Evolutionary conservation across 2,329 filamentous ascomycete species (phyloP).

Genomic region (Aspergillus neotritici): DNA sequence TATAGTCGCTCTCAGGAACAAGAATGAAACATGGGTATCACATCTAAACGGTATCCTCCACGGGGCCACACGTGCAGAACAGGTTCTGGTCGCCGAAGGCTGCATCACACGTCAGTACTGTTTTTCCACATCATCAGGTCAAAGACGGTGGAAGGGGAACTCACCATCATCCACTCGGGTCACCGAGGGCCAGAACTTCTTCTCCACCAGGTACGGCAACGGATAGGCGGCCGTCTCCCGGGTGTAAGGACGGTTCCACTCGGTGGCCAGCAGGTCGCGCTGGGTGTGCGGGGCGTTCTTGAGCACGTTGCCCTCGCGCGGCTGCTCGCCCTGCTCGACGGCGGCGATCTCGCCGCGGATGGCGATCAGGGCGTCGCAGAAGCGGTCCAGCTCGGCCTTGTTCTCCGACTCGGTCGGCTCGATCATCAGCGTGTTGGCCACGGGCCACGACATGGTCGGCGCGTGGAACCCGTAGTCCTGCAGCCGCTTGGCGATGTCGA

Average conservation of each 20-base stretch:
- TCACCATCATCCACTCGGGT: slow-evolving; percentile 81
- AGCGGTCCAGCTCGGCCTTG: slow-evolving; percentile 87
- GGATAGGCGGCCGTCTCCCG: slow-evolving; percentile 84
- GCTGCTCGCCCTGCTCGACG: slow-evolving; percentile 71
- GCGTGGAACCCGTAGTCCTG: slow-evolving; percentile 98
- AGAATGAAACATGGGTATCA: slow-evolving; percentile 33
- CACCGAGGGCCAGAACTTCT: slow-evolving; percentile 96
- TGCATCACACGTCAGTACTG: slow-evolving; percentile 36
- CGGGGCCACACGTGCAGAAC: slow-evolving; percentile 89
- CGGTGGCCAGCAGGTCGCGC: slow-evolving; percentile 66
- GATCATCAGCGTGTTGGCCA: slow-evolving; percentile 94
- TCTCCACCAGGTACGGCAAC: slow-evolving; percentile 73
- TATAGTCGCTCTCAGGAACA: slow-evolving; percentile 13
- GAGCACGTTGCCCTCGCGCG: slow-evolving; percentile 72
- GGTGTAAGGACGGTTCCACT: slow-evolving; percentile 79
- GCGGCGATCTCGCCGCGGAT: slow-evolving; percentile 81
- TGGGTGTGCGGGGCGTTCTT: slow-evolving; percentile 86
- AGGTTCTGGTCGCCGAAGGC: slow-evolving; percentile 87
- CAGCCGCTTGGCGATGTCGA: slow-evolving; percentile 92
- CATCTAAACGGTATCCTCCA: slow-evolving; percentile 53
- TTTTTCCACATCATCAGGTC: not conserved
- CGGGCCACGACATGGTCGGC: slow-evolving; percentile 95
- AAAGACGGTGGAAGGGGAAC: slow-evolving; percentile 31
- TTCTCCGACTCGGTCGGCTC: slow-evolving; percentile 93
- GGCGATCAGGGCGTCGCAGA: slow-evolving; percentile 80